Percentiles rank a stretch among this genome's conserved stretches.
phyloP scores from a whole-genome alignment of 164 flowering plant genomes.

The Nelumbo lutea region DNA sequence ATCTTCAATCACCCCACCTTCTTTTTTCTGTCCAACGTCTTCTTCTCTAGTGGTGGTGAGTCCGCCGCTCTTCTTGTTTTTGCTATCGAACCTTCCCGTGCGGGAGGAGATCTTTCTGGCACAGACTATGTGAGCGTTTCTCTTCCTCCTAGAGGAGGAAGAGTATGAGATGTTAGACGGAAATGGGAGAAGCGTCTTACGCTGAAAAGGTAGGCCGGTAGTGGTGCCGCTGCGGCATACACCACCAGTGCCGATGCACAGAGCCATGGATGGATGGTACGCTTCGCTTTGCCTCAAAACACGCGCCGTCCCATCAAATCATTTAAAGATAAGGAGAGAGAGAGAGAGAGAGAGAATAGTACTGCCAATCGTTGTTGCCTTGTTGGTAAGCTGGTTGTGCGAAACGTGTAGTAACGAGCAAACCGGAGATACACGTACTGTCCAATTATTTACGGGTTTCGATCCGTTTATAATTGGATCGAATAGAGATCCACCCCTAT shows the following conservation, averaged over 20 bases:
- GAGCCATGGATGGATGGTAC: conserved; percentile 13
- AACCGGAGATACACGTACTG: too few species aligned
- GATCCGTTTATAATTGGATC: too few species aligned
- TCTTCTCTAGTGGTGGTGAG: conserved; percentile 29
- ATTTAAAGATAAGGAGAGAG: too few species aligned
- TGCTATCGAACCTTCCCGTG: conserved; percentile 59
- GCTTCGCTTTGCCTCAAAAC: not conserved
- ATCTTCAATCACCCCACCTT: conserved; percentile 8
- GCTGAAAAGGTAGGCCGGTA: conserved; percentile 4
- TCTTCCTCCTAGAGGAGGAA: not conserved
- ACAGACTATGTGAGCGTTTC: conserved; percentile 13
- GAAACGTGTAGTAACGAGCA: too few species aligned
- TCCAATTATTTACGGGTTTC: too few species aligned
- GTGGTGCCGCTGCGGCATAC: conserved; percentile 4
- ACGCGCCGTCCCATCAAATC: not conserved
- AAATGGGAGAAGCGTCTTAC: not conserved
- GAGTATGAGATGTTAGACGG: not conserved
- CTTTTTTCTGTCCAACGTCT: conserved; percentile 20
- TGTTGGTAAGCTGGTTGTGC: too few species aligned
- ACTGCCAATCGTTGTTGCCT: too few species aligned
- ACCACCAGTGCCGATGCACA: conserved; percentile 7
- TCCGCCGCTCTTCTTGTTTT: conserved; percentile 32
- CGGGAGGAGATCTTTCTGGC: conserved; percentile 38
- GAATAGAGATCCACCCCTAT: too few species aligned
- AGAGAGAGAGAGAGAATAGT: too few species aligned